Percentiles rank a stretch among this genome's conserved stretches.
phyloP scores from a whole-genome alignment of 768 basidiomycete genomes.

The Boletus huronensis region DNA sequence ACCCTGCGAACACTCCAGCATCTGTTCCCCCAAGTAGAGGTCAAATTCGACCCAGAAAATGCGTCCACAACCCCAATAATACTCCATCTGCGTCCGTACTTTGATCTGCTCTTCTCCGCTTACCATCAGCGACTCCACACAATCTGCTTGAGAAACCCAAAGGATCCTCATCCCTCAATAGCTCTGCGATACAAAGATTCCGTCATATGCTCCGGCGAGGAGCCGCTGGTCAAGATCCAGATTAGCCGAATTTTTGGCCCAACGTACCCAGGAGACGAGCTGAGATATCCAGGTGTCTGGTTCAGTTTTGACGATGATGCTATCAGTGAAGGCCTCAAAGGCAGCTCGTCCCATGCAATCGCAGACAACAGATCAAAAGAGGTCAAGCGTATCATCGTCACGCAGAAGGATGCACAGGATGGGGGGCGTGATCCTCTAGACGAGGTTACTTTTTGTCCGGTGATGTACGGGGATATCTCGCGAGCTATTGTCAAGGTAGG shows the following conservation, averaged over 20 bases:
- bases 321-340: conserved; percentile 52
- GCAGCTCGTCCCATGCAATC: conserved; percentile 32
- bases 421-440: conserved; percentile 65
- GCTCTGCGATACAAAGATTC: conserved; percentile 65
- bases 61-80: conserved; percentile 70
- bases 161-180: conserved; percentile 63
- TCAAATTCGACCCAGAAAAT: conserved; percentile 77
- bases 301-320: conserved; percentile 81
- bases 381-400: conserved; percentile 71
- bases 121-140: conserved; percentile 76
- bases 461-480: conserved; percentile 70
- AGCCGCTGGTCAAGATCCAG: conserved; percentile 57
- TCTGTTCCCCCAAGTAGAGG: conserved; percentile 74
- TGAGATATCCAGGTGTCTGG: conserved; percentile 80
- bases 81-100: conserved; percentile 73
- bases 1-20: conserved; percentile 62
- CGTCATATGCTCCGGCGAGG: conserved; percentile 57
- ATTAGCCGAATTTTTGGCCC: conserved; percentile 78
- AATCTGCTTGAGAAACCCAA: conserved; percentile 66
- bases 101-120: conserved; percentile 83
- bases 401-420: conserved; percentile 59
- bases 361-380: conserved; percentile 66
- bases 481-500: conserved; percentile 65
- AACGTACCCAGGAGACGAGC: conserved; percentile 73
- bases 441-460: conserved; percentile 60